Percentiles rank a stretch among this genome's conserved stretches.
phyloP scores from a whole-genome alignment of 2,329 filamentous ascomycete species.

The Cadophora gregata region DNA sequence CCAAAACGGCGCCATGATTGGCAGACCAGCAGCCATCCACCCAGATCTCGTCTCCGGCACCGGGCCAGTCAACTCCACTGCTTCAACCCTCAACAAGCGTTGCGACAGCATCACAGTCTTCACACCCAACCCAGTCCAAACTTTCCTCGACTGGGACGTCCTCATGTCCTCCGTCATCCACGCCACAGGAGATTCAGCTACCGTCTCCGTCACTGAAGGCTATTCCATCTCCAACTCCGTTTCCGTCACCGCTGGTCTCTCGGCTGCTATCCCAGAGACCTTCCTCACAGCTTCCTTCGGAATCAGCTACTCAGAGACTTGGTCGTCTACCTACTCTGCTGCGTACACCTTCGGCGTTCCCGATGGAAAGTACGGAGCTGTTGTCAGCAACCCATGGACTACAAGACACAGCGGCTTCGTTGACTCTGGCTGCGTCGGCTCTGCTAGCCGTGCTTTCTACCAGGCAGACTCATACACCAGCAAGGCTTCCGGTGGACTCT shows the following conservation, averaged over 20 bases:
- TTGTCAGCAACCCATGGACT: constrained; percentile 48
- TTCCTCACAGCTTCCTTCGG: constrained; percentile 39
- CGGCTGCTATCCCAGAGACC: constrained; percentile 39
- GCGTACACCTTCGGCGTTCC: constrained; percentile 45
- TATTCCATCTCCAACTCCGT: constrained; percentile 46
- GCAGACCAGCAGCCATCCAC: neutral
- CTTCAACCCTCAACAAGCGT: neutral
- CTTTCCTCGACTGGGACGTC: constrained; percentile 50
- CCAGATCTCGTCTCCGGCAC: constrained; percentile 13
- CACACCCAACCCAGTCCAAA: constrained; percentile 35
- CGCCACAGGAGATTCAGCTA: constrained; percentile 41
- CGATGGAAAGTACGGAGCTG: constrained; percentile 47
- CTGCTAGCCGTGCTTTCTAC: constrained; percentile 40
- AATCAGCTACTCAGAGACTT: constrained; percentile 43
- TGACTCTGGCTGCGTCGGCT: constrained; percentile 46
- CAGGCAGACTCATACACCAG: constrained; percentile 46
- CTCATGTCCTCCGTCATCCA: constrained; percentile 47
- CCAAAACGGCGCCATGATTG: constrained; percentile 21
- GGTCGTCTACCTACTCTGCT: constrained; percentile 45
- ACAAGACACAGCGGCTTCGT: constrained; percentile 45
- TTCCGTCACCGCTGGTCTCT: constrained; percentile 33
- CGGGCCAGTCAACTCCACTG: neutral
- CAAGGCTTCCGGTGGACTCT: constrained; percentile 44
- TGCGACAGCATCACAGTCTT: constrained; percentile 37
- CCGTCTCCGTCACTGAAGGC: constrained; percentile 45